Conservation (phyloP, 2,329 filamentous ascomycete genomes). For the Clarireedia sp. region DNA sequence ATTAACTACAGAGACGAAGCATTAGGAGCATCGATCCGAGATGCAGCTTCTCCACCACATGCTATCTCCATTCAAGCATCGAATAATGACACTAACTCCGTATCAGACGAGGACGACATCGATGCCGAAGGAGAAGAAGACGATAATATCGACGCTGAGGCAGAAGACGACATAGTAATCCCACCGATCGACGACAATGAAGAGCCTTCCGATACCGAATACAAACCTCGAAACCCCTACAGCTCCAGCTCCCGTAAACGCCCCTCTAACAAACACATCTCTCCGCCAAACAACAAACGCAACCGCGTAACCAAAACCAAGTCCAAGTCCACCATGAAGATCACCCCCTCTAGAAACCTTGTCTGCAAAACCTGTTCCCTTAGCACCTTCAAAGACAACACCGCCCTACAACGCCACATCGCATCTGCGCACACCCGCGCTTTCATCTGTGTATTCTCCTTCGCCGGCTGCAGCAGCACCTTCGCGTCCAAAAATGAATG, state of each 20-base stretch:
- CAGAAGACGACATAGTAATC: neutral
- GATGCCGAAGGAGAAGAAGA: conserved; percentile 10
- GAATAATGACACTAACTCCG: conserved; percentile 9
- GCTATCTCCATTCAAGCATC: neutral
- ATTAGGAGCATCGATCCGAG: conserved; percentile 21
- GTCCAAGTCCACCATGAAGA: conserved; percentile 1
- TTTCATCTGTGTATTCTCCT: conserved; percentile 71
- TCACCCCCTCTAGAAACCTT: neutral
- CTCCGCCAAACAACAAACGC: conserved; percentile 13
- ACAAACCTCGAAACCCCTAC: conserved; percentile 14
- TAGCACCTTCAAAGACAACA: conserved; percentile 38
- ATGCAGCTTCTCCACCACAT: conserved; percentile 16
- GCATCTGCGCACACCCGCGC: conserved; percentile 43
- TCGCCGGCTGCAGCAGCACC: conserved; percentile 63
- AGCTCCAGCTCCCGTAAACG: conserved; percentile 17
- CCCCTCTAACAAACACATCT: conserved; percentile 1
- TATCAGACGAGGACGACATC: conserved; percentile 14
- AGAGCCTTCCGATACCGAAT: conserved; percentile 20
- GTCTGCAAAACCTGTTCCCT: conserved; percentile 18
- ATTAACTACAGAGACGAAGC: conserved; percentile 19
- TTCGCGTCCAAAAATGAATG: conserved; percentile 88
- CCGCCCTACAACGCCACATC: conserved; percentile 41
- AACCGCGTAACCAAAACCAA: conserved; percentile 13
- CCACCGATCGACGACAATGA: conserved; percentile 12
- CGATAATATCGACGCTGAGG: conserved; percentile 15